Evolutionary conservation across 164 flowering plant genomes (phyloP), one percentile per base, ranked within the genome.

Genomic region (Berberis vulgaris): DNA sequence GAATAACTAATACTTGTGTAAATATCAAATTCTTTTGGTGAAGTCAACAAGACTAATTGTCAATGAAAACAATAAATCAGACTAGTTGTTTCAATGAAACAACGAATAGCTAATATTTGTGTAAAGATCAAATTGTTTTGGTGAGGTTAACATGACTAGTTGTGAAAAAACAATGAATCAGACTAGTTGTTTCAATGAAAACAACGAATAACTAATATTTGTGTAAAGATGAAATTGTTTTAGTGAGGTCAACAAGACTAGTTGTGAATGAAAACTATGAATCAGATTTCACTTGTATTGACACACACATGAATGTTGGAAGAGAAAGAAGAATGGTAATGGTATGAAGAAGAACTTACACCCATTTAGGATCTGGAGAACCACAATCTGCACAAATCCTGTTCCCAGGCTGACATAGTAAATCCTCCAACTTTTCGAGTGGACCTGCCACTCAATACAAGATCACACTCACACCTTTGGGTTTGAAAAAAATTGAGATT

Each of bases 321-420:
- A 6, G 55, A 11, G 3, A 4, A 3, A 52, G 3, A 10, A 52
- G 55, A 52, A 3, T 52, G 10, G n/a, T 10, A 3, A 10, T 10
- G 12, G 54, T 13, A 61, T 54, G 9, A 6, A 45, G 77, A 67
- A 84, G 77, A 67, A 84, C 96, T 76, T 87, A 94, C 98, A 85
- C 95, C 98, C 98, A 94, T 83, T 91, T 90, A 55, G 98, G 98
- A 74, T 94, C 93, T 38, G 84, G 81, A 59, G 93, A 78, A 63
- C 96, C 95, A 80, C 98, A 94, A 72, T 94, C 98, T 75, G 98
- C 97, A 78, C 98, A 94, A 53, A 69, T 2, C 42, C 57, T 74
- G 71, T 94, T 94, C 64, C 85, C 83, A 45, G 85, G 52, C 69
- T 80, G 81, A 70, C 59, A 47, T 65, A 79, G 54, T 53, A 94